These are phyloP conservation scores for Jatropha multifida DNA, from an alignment of 441 rosid genomes.

Conservation along the genomic window DNA sequence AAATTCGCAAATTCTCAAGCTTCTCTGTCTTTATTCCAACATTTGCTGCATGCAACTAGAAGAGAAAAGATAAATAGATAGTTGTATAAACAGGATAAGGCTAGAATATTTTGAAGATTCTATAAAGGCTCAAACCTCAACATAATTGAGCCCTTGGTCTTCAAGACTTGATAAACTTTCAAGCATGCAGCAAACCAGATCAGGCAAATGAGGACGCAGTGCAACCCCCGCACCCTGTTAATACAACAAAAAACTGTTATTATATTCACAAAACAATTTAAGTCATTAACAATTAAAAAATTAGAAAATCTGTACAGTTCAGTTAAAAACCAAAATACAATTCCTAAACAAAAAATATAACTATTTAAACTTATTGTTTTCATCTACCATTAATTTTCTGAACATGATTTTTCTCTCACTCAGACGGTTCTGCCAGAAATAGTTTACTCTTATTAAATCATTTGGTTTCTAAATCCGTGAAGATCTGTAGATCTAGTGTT, in stretches of 20 bases:
- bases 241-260: slow-evolving; percentile 8
- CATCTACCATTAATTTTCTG: neutral
- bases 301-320: neutral
- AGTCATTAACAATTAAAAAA: neutral
- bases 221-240: slow-evolving; percentile 91
- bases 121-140: slow-evolving; percentile 65
- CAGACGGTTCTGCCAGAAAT: neutral
- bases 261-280: neutral
- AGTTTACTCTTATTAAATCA: neutral
- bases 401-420: neutral
- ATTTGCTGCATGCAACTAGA: slow-evolving; percentile 96
- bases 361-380: neutral
- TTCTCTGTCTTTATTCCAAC: slow-evolving; percentile 92
- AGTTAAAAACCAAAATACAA: neutral
- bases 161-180: slow-evolving; percentile 99
- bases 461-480: neutral
- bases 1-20: slow-evolving; percentile 90
- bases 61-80: slow-evolving; percentile 21
- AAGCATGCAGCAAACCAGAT: slow-evolving; percentile 97
- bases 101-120: slow-evolving; percentile 15
- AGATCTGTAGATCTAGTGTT: neutral
- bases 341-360: neutral
- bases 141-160: slow-evolving; percentile 97
- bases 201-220: slow-evolving; percentile 88
- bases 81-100: slow-evolving; percentile 18